Evolutionary conservation across 257 asterid species (phyloP), one percentile per base, ranked within the genome.

Genomic region (Coffea canephora): DNA sequence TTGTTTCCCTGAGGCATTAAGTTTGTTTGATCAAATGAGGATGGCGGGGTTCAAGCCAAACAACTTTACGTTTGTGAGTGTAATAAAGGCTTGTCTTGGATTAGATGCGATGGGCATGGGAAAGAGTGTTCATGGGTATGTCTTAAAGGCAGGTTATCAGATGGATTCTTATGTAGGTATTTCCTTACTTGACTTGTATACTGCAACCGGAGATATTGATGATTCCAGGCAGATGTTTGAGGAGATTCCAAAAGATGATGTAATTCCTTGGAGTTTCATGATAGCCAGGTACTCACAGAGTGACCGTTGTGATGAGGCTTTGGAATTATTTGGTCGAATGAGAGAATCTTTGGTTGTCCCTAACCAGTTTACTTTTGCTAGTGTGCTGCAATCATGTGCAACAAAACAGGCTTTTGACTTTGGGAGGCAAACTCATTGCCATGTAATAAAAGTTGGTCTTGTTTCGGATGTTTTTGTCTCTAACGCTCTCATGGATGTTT

Each of bases 181-280:
- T 86, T 90, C 98, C 0, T 88, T 95, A 86, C 99, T 95, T 49
- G 97, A 95, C 78, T 82, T 95, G 86, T 95, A 95, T 84, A 90
- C 97, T 31, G 84, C 81, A 76, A 83, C 87, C 6, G 93, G 97
- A 79, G 91, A 88, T 75, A 87, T 95, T 52, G 87, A 84, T 19
- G 95, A 85, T 76, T 98, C 99, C 75, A 84, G 91, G 81, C 70
- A 84, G 52, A 89, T 95, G 25, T 95, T 95, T 82, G 91, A 92
- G 83, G 96, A 91, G 75, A 90, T 91, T 81, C 97, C 97, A 19
- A 92, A 89, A 90, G 82, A 84, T 55, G 90, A 91, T 65, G 94
- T 95, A 70, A 92, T 95, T 80, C 95, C 97, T 18, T 95, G 99
- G 99, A 95, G 98, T 84, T 91, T 95, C 88, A 93, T 95, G 97